Base-by-base conservation (phyloP, 495 filamentous ascomycete genomes). In the Thermothielavioides terrestris region DNA sequence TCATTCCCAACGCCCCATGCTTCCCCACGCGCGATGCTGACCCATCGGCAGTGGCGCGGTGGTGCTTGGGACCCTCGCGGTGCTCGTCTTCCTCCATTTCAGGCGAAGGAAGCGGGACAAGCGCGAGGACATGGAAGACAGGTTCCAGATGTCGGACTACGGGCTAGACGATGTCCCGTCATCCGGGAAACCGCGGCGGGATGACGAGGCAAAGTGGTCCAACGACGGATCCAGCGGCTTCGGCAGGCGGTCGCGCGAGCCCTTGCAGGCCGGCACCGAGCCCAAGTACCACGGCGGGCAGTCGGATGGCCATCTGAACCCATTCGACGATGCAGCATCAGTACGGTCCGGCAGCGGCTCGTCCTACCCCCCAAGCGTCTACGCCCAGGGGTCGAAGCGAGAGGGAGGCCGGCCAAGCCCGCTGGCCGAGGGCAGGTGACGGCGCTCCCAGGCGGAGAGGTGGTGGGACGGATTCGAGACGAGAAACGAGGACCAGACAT, bases 71-170 rank as follows among this genome's bases (percentile, higher is more conserved):
- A 55, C 57, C 4, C 25, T 49, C 22, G 38, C 43, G 3, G 41
- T 63, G 4, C 28, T 63, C 31, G 17, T 54, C 4, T 56, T 53
- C 38, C 45, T 65, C 11, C 62, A 65, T 37, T 22, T 62, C 27
- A 46, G 55, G n/a, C 48, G 52, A 17, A 45, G 27, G 23, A 60
- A 55, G 44, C 54, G 55, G 6, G 59, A 65, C 25, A 45, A 50
- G 42, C 39, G 35, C 26, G 62, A 65, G 39, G 62, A 65, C 28
- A 15, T 34, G 9, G 49, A 49, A 14, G 62, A 65, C 27, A 50
- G 52, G 25, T 63, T 53, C 57, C 47, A 56, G 26, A 51, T 45
- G 49, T 43, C 48, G 7, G 62, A 65, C 36, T 65, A 63, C 34
- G 62, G 62, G 6, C 50, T 65, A 2, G 57, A 59, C 27, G 58